Base-by-base conservation (phyloP, 805 yeast species). In the Lipomyces japonicus region DNA sequence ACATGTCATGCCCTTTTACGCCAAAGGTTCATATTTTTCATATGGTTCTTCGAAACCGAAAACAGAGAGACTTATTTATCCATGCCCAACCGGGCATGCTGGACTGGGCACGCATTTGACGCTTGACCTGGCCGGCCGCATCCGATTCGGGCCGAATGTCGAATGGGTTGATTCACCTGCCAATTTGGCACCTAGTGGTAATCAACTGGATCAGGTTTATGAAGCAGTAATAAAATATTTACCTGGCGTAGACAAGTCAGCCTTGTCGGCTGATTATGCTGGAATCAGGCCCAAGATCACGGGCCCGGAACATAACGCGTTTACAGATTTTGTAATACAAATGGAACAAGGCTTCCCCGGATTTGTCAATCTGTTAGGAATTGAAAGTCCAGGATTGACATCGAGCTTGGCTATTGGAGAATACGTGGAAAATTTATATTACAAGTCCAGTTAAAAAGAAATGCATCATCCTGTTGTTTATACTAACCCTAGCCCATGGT, bases 41-140 rank as follows among this genome's bases (percentile, higher is more conserved):
- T 80, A 79, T 52, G 75, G 74, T 24, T 65, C 73, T 1, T 69
- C 74, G 2, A 63, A 64, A 14, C 81, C 84, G 1, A 71, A 74
- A 19, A 78, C 82, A 3, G 63, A 71, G 46, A 69, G 86, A 50
- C 65, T 83, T 30, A 70, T 89, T 0, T 89, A 89, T 65, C 96
- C 96, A 1, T 83, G 87, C 48, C 87, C 88, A 1, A 28, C 82
- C 0, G 80, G 82, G n/a, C 75, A 58, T 28, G 74, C 84, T n/a
- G 85, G 95, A 0, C 70, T 90, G 48, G 97, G 97, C 0, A 86
- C 93, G 0, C 97, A 89, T 69, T 68, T 90, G 54, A 89, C 97
- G 0, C 69, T 90, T 26, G 95, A 86, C 61, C 67, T 89, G 47
- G 89, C 85, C 2, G 93, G 95, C 0, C 82, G 81, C 58, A 68